These are phyloP conservation scores for Rosa persica DNA, from an alignment of 306 rosid genomes.

Conservation along the genomic window DNA sequence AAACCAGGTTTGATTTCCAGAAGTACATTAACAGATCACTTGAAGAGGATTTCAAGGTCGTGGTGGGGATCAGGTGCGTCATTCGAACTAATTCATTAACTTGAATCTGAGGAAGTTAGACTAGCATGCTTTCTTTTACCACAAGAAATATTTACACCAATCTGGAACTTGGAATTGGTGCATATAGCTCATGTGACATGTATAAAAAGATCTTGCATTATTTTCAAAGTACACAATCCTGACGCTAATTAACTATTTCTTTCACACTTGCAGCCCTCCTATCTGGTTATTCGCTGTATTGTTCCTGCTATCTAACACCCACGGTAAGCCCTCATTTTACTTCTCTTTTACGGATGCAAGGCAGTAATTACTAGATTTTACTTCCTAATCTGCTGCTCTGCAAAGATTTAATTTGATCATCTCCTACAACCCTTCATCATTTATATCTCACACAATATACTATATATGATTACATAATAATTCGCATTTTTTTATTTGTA, in stretches of 20 bases:
- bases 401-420: neutral
- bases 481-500: neutral
- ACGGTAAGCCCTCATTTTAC: slow-evolving; percentile 9
- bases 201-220: neutral
- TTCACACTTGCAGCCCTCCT: slow-evolving; percentile 28
- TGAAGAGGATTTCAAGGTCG: slow-evolving; percentile 86
- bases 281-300: slow-evolving; percentile 31
- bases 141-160: neutral
- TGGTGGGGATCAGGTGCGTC: slow-evolving; percentile 78
- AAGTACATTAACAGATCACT: slow-evolving; percentile 71
- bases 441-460: neutral
- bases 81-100: neutral
- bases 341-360: neutral
- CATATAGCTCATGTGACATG: neutral
- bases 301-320: slow-evolving; percentile 26
- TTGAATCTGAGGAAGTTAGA: neutral
- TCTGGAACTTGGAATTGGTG: neutral
- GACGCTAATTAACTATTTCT: neutral
- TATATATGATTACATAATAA: neutral
- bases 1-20: slow-evolving; percentile 58
- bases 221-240: neutral
- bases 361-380: neutral
- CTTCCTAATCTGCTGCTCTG: neutral
- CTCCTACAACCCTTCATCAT: neutral
- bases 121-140: neutral